Evolutionary conservation across 2,329 filamentous ascomycete species (phyloP).

Genomic region (Lithohypha guttulata): DNA sequence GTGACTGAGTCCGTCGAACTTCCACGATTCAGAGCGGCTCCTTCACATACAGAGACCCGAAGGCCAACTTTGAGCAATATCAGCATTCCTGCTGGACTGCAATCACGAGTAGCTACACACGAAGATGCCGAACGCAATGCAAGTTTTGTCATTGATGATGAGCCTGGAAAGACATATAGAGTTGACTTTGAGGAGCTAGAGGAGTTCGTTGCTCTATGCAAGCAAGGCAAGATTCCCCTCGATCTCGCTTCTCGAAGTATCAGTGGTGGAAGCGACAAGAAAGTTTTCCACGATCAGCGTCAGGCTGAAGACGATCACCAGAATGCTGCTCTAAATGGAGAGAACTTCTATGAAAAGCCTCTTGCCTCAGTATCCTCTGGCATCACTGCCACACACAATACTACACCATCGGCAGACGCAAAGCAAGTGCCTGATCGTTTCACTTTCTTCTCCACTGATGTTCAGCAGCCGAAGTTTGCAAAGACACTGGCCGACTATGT

Average conservation of each 20-base stretch:
- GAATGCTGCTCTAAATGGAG: slow-evolving; percentile 24
- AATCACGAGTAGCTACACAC: slow-evolving; percentile 44
- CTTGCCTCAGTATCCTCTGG: slow-evolving; percentile 14
- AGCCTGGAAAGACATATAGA: slow-evolving; percentile 68
- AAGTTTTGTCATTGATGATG: slow-evolving; percentile 71
- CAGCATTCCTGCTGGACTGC: slow-evolving; percentile 34
- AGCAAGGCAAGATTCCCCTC: slow-evolving; percentile 37
- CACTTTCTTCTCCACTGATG: slow-evolving; percentile 92
- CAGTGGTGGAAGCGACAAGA: slow-evolving; percentile 37
- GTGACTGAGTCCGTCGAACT: slow-evolving; percentile 24
- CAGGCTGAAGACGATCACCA: slow-evolving; percentile 24
- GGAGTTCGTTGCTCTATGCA: slow-evolving; percentile 64
- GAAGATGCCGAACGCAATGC: slow-evolving; percentile 63
- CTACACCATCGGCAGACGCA: slow-evolving; percentile 31
- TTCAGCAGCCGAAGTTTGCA: slow-evolving; percentile 87
- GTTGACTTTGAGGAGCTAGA: slow-evolving; percentile 90
- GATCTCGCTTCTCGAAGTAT: slow-evolving; percentile 12
- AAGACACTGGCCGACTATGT: slow-evolving; percentile 79
- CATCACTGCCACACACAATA: slow-evolving; percentile 22
- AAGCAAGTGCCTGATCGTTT: slow-evolving; percentile 62
- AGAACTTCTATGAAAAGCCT: slow-evolving; percentile 21
- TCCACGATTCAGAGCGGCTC: slow-evolving; percentile 1
- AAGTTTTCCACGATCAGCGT: slow-evolving; percentile 54
- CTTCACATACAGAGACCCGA: slow-evolving; percentile 35
- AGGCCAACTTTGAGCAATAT: slow-evolving; percentile 50